phyloP scores from a whole-genome alignment of 2,329 filamentous ascomycete genomes.

The Neofusicoccum cordaticola region DNA sequence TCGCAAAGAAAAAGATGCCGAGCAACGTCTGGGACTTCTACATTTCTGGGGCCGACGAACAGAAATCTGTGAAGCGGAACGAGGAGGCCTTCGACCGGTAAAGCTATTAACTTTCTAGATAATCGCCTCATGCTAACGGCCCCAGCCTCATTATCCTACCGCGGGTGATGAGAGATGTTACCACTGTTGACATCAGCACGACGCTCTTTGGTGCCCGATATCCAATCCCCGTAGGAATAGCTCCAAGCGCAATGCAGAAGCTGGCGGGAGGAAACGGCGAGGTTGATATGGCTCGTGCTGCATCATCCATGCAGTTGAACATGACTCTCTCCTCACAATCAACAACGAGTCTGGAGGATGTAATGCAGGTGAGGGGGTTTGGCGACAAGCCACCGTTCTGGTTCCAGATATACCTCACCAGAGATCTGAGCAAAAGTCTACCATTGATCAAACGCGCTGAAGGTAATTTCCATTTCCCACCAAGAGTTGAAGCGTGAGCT shows the following conservation, averaged over 20 bases:
- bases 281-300: conserved; percentile 28
- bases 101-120: too few relatives aligned
- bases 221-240: conserved; percentile 30
- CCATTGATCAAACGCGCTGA: conserved; percentile 27
- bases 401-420: conserved; percentile 27
- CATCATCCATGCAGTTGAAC: conserved; percentile 23
- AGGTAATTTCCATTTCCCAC: neutral
- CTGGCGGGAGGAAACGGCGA: conserved; percentile 29
- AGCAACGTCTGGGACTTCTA: neutral
- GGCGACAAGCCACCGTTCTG: conserved; percentile 22
- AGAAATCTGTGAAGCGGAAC: neutral
- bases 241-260: conserved; percentile 31
- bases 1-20: neutral
- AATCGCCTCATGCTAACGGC: neutral
- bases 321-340: conserved; percentile 29
- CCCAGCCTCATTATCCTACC: conserved; percentile 18
- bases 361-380: conserved; percentile 19
- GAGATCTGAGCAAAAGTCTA: conserved; percentile 22
- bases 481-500: neutral
- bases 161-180: conserved; percentile 22
- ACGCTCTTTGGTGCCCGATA: conserved; percentile 19
- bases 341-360: conserved; percentile 29
- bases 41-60: neutral
- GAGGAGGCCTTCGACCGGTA: neutral
- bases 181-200: conserved; percentile 21